Conservation (phyloP, 768 basidiomycete species). For the Suillus plorans region DNA sequence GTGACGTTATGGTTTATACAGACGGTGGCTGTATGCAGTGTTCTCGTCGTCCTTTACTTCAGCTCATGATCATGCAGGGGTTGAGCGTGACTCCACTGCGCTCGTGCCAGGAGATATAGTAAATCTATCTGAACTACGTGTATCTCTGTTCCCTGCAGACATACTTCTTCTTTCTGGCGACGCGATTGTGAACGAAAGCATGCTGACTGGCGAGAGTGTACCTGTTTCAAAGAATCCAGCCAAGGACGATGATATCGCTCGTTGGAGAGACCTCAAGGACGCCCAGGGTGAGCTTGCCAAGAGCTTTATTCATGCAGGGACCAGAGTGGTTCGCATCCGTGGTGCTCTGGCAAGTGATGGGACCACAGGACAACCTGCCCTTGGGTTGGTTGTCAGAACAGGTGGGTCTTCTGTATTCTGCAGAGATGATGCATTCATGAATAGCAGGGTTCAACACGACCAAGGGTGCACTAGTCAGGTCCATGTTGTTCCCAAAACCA, state of each 20-base stretch:
- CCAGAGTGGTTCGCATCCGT: constrained; percentile 84
- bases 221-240: constrained; percentile 90
- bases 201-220: constrained; percentile 98
- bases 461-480: constrained; percentile 92
- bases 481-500: constrained; percentile 98
- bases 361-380: constrained; percentile 55
- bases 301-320: constrained; percentile 87
- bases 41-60: constrained; percentile 1
- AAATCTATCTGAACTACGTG: constrained; percentile 76
- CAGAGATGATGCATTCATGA: background rate
- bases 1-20: constrained; percentile 67
- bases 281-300: constrained; percentile 64
- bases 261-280: constrained; percentile 69
- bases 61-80: constrained; percentile 49
- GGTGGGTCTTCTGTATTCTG: constrained; percentile 43
- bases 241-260: constrained; percentile 72
- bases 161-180: constrained; percentile 92
- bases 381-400: constrained; percentile 84
- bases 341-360: constrained; percentile 56
- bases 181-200: constrained; percentile 97
- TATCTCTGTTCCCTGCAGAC: constrained; percentile 83
- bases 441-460: constrained; percentile 90
- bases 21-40: constrained; percentile 66
- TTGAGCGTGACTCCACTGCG: constrained; percentile 65
- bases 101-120: constrained; percentile 93